Percentiles rank a stretch among this genome's conserved stretches.
Conservation (phyloP, 331 rosid genomes). For the Erythrophleum ivorense region DNA sequence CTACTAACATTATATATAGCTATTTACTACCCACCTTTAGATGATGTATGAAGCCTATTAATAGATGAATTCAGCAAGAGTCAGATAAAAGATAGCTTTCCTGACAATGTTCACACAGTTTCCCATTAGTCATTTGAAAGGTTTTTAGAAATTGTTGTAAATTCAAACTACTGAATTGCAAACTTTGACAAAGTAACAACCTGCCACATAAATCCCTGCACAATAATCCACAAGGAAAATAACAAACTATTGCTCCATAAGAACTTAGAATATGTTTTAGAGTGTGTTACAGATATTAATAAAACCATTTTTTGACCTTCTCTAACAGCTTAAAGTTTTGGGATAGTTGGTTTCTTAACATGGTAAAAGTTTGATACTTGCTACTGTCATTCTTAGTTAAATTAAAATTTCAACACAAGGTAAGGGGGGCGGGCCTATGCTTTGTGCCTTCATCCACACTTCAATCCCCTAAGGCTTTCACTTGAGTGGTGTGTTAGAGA, state of each 20-base stretch:
- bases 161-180: slow-evolving; percentile 17
- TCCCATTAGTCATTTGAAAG: slow-evolving; percentile 23
- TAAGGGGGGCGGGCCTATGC: not conserved
- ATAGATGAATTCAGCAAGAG: slow-evolving; percentile 12
- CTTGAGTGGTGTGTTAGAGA: not conserved
- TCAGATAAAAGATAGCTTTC: slow-evolving; percentile 24
- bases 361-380: not conserved
- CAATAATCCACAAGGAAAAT: slow-evolving; percentile 16
- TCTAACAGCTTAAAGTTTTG: not conserved
- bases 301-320: not conserved
- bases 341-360: not conserved
- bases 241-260: slow-evolving; percentile 18
- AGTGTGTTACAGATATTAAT: not conserved
- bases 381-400: not conserved
- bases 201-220: slow-evolving; percentile 20
- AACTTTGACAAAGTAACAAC: slow-evolving; percentile 22
- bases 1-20: not conserved
- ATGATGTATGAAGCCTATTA: not conserved
- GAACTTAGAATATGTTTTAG: slow-evolving; percentile 11
- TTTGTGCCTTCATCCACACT: not conserved
- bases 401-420: not conserved
- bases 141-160: slow-evolving; percentile 4
- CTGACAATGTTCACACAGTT: slow-evolving; percentile 12
- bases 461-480: not conserved
- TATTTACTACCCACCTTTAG: slow-evolving; percentile 15